Base-by-base conservation (phyloP, 352 stramenopile species). In the Globisporangium alternatum region DNA sequence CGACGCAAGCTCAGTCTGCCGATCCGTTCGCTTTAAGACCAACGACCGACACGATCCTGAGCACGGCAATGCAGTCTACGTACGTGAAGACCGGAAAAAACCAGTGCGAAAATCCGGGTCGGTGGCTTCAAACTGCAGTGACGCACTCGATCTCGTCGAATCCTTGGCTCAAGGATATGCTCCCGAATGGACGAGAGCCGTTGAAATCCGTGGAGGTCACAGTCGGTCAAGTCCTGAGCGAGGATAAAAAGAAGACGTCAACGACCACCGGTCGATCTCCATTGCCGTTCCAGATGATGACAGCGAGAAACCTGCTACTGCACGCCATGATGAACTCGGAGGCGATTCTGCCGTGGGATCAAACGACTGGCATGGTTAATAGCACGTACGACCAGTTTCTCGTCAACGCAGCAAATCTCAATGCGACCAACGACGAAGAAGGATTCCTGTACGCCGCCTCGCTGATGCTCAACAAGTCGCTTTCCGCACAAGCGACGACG, bases 141-240 rank as follows among this genome's bases (percentile, higher is more conserved):
- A 76, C 66, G 13, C 74, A 80, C 44, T 68, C 69, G 21, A 80
- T 81, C 33, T 62, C 75, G 21, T 49, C 63, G 8, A 75, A 69
- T 6, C 45, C 72, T n/a, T 81, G 74, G 71, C 57, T 81, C 28
- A 35, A 64, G 13, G 60, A 79, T n/a, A 30, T 81, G 48, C 44
- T 81, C 2, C 74, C 71, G 1, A 15, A 67, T 15, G 74, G 66
- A 0, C 37, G 37, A 12, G 41, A 68, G 22, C 19, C 69, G 19
- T 30, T 67, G 4, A 48, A 43, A 21, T 71, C 66, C 0, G 31
- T 77, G 10, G 28, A 61, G 19, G 54, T 69, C 8, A 73, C 17
- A 19, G 15, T 79, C 17, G 52, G 48, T 35, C 44, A 61, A 9
- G 30, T 47, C 3, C 37, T 71, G 9, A 33, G 4, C 3, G 53